A percentile compares a stretch with the other conserved stretches of the same genome.
Evolutionary conservation across 306 rosid genomes (phyloP).

Genomic region (Rosa persica): DNA sequence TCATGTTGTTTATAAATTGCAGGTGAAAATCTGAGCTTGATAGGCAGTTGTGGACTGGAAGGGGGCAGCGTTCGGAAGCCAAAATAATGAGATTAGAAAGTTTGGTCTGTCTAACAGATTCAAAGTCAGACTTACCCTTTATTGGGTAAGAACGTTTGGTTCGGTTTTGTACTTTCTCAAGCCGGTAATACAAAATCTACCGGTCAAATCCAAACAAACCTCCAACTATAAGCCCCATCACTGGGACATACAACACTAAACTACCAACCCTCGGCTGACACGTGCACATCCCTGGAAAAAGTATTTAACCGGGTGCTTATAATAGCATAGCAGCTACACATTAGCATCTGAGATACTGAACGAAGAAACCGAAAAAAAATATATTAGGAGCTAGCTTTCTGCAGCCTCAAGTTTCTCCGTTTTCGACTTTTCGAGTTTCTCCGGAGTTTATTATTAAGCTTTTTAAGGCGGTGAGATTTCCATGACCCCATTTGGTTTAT

Average conservation of each 20-base stretch:
- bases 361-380: neutral
- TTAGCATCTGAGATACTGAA: neutral
- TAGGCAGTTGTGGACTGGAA: slow-evolving; percentile 3
- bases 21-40: slow-evolving; percentile 9
- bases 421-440: slow-evolving; percentile 5
- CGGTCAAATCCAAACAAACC: slow-evolving; percentile 39
- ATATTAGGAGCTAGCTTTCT: slow-evolving; percentile 1
- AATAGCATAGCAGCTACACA: neutral
- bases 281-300: slow-evolving; percentile 3
- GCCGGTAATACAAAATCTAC: slow-evolving; percentile 36
- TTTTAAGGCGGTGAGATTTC: neutral
- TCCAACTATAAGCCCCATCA: slow-evolving; percentile 21
- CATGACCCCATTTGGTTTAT: slow-evolving; percentile 28
- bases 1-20: neutral
- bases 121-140: neutral
- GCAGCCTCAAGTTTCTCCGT: neutral
- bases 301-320: neutral
- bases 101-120: slow-evolving; percentile 32
- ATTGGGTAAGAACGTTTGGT: slow-evolving; percentile 37
- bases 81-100: slow-evolving; percentile 23
- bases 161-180: neutral
- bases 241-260: neutral
- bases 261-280: neutral
- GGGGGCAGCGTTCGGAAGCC: neutral
- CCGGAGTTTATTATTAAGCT: neutral